Percentiles rank a stretch among this genome's conserved stretches.
Conservation (phyloP, 306 rosid genomes). For the Inga leiocalycina region DNA sequence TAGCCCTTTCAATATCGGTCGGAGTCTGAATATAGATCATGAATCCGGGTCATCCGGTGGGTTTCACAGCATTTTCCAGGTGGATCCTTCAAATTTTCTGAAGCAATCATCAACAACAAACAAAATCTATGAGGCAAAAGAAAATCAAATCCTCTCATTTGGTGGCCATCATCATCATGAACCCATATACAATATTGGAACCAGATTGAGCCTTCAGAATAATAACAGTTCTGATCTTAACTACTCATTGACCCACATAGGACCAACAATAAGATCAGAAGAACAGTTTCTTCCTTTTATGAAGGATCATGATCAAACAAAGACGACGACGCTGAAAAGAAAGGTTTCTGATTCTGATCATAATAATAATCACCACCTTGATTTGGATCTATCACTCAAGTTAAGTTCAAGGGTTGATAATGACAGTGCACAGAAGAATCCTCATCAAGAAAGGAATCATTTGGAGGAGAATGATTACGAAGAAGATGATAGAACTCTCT, state of each 20-base stretch:
- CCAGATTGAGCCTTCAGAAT: not conserved
- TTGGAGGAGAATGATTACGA: conserved; percentile 39
- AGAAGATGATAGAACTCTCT: conserved; percentile 53
- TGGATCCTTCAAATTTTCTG: conserved; percentile 35
- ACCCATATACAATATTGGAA: conserved; percentile 16
- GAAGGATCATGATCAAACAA: conserved; percentile 36
- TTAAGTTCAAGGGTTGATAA: conserved; percentile 40
- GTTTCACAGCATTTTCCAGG: conserved; percentile 42
- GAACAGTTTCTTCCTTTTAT: conserved; percentile 17
- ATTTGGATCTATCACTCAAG: conserved; percentile 76
- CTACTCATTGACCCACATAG: conserved; percentile 4
- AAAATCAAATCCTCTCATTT: conserved; percentile 44
- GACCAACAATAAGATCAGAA: conserved; percentile 34
- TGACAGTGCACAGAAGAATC: conserved; percentile 6
- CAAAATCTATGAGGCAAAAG: conserved; percentile 41
- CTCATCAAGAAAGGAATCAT: not conserved
- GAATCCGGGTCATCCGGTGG: conserved; percentile 45
- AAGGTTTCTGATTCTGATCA: conserved; percentile 30
- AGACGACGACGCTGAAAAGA: conserved; percentile 48
- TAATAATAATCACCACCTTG: conserved; percentile 24
- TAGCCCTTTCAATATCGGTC: conserved; percentile 26
- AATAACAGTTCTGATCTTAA: conserved; percentile 12
- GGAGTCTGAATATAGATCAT: conserved; percentile 19
- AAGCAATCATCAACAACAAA: conserved; percentile 39
- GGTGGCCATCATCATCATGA: conserved; percentile 37